phyloP scores from a whole-genome alignment of 1,284 basidiomycete species.

The Ustilago tritici region DNA sequence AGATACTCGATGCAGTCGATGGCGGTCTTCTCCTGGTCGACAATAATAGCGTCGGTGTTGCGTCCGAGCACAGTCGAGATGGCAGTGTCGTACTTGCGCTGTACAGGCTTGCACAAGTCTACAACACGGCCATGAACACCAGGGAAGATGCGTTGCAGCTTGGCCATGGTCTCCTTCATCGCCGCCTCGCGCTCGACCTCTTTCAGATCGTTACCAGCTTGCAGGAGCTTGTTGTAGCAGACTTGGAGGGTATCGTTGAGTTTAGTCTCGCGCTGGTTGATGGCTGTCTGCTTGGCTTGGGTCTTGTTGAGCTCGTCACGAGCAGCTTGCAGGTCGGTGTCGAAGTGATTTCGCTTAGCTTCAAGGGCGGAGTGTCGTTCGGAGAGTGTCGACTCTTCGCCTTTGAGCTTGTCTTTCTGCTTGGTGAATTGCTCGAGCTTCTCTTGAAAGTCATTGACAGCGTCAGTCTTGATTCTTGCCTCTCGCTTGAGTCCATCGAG shows the following conservation, averaged over 20 bases:
- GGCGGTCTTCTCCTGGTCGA: constrained; percentile 94
- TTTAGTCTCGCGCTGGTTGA: constrained; percentile 69
- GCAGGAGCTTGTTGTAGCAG: constrained; percentile 83
- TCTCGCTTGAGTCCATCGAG: constrained; percentile 86
- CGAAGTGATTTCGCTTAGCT: constrained; percentile 30
- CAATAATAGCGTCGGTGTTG: constrained; percentile 94
- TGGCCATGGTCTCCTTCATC: constrained; percentile 86
- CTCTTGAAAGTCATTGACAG: constrained; percentile 73
- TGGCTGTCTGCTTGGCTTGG: constrained; percentile 79
- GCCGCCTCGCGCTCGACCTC: constrained; percentile 86
- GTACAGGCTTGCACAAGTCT: constrained; percentile 92
- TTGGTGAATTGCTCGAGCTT: constrained; percentile 78
- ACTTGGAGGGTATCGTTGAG: constrained; percentile 88
- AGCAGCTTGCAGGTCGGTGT: constrained; percentile 63
- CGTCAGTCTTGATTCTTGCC: constrained; percentile 79
- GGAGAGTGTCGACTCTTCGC: constrained; percentile 75
- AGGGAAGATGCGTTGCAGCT: constrained; percentile 76
- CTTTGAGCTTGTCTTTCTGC: constrained; percentile 76
- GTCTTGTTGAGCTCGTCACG: constrained; percentile 81
- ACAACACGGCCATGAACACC: constrained; percentile 80
- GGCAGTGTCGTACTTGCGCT: constrained; percentile 90
- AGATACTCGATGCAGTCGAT: constrained; percentile 98
- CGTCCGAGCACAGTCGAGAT: constrained; percentile 95
- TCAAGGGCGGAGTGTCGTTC: constrained; percentile 74
- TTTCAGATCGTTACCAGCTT: constrained; percentile 61